Base-by-base conservation (phyloP, 768 basidiomycete genomes). In the Lyophyllum atratum region DNA sequence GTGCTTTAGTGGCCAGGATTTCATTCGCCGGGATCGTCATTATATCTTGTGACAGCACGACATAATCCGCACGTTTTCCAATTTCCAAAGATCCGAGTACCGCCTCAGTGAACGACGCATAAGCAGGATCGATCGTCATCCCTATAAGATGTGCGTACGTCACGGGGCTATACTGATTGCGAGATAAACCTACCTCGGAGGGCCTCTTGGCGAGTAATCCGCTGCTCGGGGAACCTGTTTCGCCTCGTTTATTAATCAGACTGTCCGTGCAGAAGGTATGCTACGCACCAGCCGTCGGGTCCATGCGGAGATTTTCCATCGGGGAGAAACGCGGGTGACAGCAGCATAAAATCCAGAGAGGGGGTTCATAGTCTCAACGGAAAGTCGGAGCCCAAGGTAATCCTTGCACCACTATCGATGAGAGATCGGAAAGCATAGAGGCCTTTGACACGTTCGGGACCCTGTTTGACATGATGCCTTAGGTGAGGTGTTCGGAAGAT, bases 281-380 rank as follows among this genome's bases (percentile, higher is more conserved):
- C 49, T 33, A 74, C 79, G 65, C 66, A 90, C 94, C 95, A 97
- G 57, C 95, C 95, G 10, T 74, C 83, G 7, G 84, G 76, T 2
- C 95, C 94, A 62, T 93, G 88, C 8, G 94, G 95, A 29, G 92
- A 94, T 45, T 72, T 70, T 19, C 92, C 93, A 28, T 81, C 76
- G 7, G 81, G n/a, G 76, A 25, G 86, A 85, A 46, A 91, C 72
- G 34, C 95, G 82, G 2, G 92, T 86, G 24, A 94, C 79, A 1
- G 93, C 93, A n/a, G 95, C 92, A 68, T 92, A 92, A 70, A 96
- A 94, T 2, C 89, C 87, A 54, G 82, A 75, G 37, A 97, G 77
- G 12, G 95, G 95, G 66, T 94, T 92, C 71, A 93, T 80, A 34
- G 82, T 80, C 66, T 95, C 95, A 29, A 98, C 92, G 95, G 95